Evolutionary conservation across 371 early-diverging fungal species (phyloP).

Genomic region (Saksenaea vasiformis): DNA sequence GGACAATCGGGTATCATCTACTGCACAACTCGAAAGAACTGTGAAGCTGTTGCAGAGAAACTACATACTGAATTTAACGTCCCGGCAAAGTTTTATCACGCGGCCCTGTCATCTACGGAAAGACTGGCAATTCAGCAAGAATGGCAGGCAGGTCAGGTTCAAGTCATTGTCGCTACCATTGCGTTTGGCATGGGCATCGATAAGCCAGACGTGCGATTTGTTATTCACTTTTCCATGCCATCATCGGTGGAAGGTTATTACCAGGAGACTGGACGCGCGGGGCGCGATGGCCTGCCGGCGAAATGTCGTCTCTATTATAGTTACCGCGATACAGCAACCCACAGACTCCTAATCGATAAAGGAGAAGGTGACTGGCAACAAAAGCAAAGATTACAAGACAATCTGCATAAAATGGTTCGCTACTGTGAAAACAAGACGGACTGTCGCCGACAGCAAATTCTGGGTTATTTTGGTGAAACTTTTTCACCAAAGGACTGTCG

Average conservation of each 20-base stretch:
- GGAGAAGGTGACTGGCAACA: constrained; percentile 85
- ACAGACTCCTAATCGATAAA: constrained; percentile 80
- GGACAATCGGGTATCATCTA: constrained; percentile 97
- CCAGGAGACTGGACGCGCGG: constrained; percentile 99
- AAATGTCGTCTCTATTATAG: constrained; percentile 90
- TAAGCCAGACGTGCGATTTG: constrained; percentile 98
- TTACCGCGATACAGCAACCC: constrained; percentile 77
- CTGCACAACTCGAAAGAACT: constrained; percentile 84
- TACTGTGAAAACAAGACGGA: constrained; percentile 95
- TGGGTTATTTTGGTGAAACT: constrained; percentile 95
- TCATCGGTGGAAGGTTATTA: constrained; percentile 99
- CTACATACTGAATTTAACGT: constrained; percentile 54
- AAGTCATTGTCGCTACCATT: constrained; percentile 57
- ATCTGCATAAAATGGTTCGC: constrained; percentile 87
- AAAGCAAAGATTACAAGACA: constrained; percentile 85
- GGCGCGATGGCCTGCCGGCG: constrained; percentile 93
- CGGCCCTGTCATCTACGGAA: constrained; percentile 82
- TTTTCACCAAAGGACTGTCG: constrained; percentile 76
- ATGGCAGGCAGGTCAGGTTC: constrained; percentile 82
- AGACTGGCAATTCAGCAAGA: constrained; percentile 80
- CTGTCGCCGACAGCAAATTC: constrained; percentile 91
- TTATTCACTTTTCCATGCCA: constrained; percentile 96
- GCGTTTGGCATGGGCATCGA: constrained; percentile 96
- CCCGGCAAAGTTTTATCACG: constrained; percentile 88
- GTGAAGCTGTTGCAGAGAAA: constrained; percentile 87